Evolutionary conservation across 768 basidiomycete genomes (phyloP), one percentile per base, ranked within the genome.

Genomic region (Boletus rubroflammeus): DNA sequence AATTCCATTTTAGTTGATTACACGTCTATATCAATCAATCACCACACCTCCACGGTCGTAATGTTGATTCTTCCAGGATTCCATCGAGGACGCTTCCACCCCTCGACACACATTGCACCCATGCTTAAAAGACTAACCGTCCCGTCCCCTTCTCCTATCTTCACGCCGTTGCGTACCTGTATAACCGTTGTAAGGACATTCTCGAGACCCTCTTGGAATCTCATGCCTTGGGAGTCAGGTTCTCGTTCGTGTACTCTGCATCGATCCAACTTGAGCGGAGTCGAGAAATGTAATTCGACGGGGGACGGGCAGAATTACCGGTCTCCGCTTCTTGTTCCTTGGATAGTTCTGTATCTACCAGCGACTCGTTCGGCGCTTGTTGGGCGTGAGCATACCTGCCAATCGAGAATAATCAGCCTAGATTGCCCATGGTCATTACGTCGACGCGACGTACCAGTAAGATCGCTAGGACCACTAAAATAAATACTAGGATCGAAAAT

Each of bases 41-140:
- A 6, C 60, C 75, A 58, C 61, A 93, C 89, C 82, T 95, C 93
- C 52, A 94, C 83, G 15, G 94, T 96, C 25, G 85, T 83, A 45
- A 98, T 74, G 61, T 83, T 80, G 66, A 97, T 93, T n/a, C 87
- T 80, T 13, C 83, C 88, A 1, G 96, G 96, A 70, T 98, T 98
- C 92, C 93, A 98, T 50, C 85, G 77, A 57, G 79, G 79, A 53
- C 85, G 77, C 69, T 89, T 90, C 96, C 95, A 97, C 7, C 95
- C 96, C 65, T 93, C 92, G 11, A 89, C 86, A 63, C 96, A 98
- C 93, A 98, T 97, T n/a, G 90, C 84, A 15, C 94, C 96, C 50
- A 94, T 76, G 60, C 89, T 91, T 32, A 95, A 64, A 39, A 93
- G 72, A 61, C 84, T 84, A 23, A 94, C 93, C 2, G 97, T 98